A percentile compares a stretch with the other conserved stretches of the same genome.
Evolutionary conservation across 1,284 basidiomycete species (phyloP).

Genomic region (Blastosporella zonata): DNA sequence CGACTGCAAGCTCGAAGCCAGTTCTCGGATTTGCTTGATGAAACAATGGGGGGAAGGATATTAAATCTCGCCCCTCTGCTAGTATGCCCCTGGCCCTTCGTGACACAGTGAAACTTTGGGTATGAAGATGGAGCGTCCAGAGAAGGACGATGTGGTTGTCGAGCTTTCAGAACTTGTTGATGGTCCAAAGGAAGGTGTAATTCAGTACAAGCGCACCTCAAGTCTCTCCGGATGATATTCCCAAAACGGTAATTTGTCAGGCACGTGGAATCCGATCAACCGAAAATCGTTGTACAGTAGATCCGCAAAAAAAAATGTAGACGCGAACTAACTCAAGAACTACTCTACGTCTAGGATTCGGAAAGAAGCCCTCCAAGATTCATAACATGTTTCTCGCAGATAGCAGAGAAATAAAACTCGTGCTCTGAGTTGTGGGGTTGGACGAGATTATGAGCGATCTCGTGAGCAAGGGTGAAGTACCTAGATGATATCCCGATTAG

Average conservation of each 20-base stretch:
- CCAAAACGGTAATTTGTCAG: slow-evolving; percentile 14
- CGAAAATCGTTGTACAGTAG: background rate
- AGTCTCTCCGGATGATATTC: slow-evolving; percentile 13
- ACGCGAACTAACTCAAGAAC: background rate
- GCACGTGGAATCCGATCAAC: slow-evolving; percentile 15
- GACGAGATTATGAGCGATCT: slow-evolving; percentile 84
- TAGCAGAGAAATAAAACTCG: slow-evolving; percentile 92
- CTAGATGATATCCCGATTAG: slow-evolving; percentile 32
- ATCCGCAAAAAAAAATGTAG: background rate
- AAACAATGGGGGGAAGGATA: too few relatives aligned
- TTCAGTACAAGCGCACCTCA: slow-evolving; percentile 5
- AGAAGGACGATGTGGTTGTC: background rate
- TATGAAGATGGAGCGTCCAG: background rate
- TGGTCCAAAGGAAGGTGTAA: slow-evolving; percentile 11
- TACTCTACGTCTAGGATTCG: slow-evolving; percentile 1
- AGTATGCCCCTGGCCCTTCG: too few relatives aligned
- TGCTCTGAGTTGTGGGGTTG: slow-evolving; percentile 80
- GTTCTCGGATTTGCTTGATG: background rate
- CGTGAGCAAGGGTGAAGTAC: slow-evolving; percentile 92
- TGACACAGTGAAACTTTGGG: background rate
- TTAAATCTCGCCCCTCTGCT: too few relatives aligned
- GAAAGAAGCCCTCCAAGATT: slow-evolving; percentile 28
- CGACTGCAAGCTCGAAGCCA: background rate
- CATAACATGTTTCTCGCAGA: slow-evolving; percentile 67
- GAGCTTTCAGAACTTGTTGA: slow-evolving; percentile 7